phyloP scores from a whole-genome alignment of 192 early-diverging fungal genomes.

The Coemansia sp. region DNA sequence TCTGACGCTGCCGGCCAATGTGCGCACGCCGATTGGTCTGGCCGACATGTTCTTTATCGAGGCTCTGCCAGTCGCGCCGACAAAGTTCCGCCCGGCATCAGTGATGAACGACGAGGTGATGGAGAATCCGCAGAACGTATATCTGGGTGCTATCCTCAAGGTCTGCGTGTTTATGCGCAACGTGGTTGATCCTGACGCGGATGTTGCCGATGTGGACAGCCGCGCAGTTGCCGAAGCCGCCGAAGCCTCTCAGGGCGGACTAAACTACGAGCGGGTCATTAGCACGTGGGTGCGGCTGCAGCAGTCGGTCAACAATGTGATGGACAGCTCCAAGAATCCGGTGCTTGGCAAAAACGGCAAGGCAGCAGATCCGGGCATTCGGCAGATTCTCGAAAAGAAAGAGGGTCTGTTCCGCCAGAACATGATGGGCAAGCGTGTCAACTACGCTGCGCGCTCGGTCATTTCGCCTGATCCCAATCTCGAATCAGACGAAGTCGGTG shows the following conservation, averaged over 20 bases:
- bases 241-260: constrained; percentile 20
- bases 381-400: constrained; percentile 98
- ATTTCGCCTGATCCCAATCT: constrained; percentile 98
- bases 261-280: constrained; percentile 49
- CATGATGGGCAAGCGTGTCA: constrained; percentile 99
- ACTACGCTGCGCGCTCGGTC: constrained; percentile 96
- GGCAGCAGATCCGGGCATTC: constrained; percentile 81
- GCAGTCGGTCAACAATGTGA: constrained; percentile 85
- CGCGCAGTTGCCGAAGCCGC: constrained; percentile 19
- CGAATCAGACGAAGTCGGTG: constrained; percentile 96
- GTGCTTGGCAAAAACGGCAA: constrained; percentile 59
- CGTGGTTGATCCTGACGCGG: constrained; percentile 39
- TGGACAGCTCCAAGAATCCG: constrained; percentile 91
- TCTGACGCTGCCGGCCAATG: constrained; percentile 36
- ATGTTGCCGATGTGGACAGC: constrained; percentile 11
- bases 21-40: constrained; percentile 51
- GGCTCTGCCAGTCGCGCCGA: constrained; percentile 86
- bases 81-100: constrained; percentile 89
- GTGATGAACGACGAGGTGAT: constrained; percentile 85
- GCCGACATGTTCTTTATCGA: constrained; percentile 94
- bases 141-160: constrained; percentile 81
- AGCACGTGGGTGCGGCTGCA: constrained; percentile 79
- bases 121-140: constrained; percentile 95
- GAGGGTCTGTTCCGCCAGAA: constrained; percentile 98
- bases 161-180: constrained; percentile 67